phyloP scores from a whole-genome alignment of 2,329 filamentous ascomycete genomes.

The Hypoxylon rubiginosum region DNA sequence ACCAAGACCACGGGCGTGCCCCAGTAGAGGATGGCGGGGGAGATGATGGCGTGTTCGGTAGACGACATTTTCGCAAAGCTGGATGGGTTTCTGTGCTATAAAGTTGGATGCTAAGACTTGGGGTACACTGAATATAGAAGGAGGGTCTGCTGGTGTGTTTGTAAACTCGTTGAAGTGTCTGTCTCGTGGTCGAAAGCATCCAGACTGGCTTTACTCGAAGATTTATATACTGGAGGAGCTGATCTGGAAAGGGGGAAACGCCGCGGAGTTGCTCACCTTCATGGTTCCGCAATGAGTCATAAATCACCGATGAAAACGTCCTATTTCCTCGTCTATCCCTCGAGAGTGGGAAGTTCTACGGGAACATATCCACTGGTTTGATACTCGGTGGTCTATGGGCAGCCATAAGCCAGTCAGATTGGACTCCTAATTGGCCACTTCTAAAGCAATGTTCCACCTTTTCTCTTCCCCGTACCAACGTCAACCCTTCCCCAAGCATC shows the following conservation, averaged over 20 bases:
- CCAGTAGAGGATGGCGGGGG: constrained; percentile 58
- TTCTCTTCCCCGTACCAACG: background rate
- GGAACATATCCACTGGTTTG: constrained; percentile 3
- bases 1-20: constrained; percentile 58
- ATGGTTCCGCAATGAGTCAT: constrained; percentile 14
- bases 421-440: constrained; percentile 32
- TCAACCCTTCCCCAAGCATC: background rate
- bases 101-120: constrained; percentile 8
- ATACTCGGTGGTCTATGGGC: background rate
- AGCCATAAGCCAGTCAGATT: constrained; percentile 1
- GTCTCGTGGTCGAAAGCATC: background rate
- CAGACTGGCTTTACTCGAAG: constrained; percentile 6
- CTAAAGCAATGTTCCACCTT: constrained; percentile 20
- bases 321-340: constrained; percentile 3
- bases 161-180: constrained; percentile 6
- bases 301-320: constrained; percentile 1
- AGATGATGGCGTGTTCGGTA: constrained; percentile 48
- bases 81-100: background rate
- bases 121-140: background rate
- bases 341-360: background rate
- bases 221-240: constrained; percentile 18
- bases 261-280: constrained; percentile 26
- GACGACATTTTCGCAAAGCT: constrained; percentile 17
- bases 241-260: background rate
- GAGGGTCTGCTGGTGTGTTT: constrained; percentile 1